Evolutionary conservation across 805 yeast species (phyloP).

Genomic region (Yamadazyma takamatsuzukensis): DNA sequence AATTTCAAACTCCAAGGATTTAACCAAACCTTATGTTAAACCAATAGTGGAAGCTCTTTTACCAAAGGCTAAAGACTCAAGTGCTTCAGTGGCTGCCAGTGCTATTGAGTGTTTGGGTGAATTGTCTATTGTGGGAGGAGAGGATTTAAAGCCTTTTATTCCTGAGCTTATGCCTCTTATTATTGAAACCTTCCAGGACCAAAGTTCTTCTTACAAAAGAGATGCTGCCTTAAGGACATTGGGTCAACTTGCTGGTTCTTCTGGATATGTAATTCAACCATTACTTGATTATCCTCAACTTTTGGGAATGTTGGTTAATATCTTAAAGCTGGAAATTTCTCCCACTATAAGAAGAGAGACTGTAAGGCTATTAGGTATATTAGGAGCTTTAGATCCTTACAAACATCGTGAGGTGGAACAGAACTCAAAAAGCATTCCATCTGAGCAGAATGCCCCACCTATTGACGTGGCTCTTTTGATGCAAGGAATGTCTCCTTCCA

Average conservation of each 20-base stretch:
- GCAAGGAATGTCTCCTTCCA: conserved; percentile 91
- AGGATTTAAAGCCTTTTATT: conserved; percentile 69
- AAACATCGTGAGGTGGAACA: conserved; percentile 90
- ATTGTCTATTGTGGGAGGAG: conserved; percentile 83
- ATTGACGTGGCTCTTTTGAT: conserved; percentile 85
- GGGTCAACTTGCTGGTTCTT: conserved; percentile 84
- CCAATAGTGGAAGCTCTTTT: conserved; percentile 85
- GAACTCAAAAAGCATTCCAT: conserved; percentile 48
- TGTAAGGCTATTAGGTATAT: conserved; percentile 81
- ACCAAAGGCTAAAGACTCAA: conserved; percentile 67
- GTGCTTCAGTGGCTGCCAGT: conserved; percentile 81
- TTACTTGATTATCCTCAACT: conserved; percentile 87
- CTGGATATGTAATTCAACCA: conserved; percentile 95
- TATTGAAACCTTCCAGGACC: conserved; percentile 86
- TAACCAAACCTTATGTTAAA: conserved; percentile 86
- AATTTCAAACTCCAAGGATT: conserved; percentile 71
- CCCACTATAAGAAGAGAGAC: conserved; percentile 79
- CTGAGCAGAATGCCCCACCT: conserved; percentile 84
- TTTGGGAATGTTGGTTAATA: conserved; percentile 74
- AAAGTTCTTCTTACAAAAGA: conserved; percentile 80
- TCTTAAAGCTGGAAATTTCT: conserved; percentile 76
- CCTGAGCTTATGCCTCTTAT: conserved; percentile 81
- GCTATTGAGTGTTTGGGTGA: conserved; percentile 88
- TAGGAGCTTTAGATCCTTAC: conserved; percentile 97
- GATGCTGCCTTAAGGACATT: conserved; percentile 85